phyloP scores from a whole-genome alignment of 2,329 filamentous ascomycete species.

The Xylaria sp. region DNA sequence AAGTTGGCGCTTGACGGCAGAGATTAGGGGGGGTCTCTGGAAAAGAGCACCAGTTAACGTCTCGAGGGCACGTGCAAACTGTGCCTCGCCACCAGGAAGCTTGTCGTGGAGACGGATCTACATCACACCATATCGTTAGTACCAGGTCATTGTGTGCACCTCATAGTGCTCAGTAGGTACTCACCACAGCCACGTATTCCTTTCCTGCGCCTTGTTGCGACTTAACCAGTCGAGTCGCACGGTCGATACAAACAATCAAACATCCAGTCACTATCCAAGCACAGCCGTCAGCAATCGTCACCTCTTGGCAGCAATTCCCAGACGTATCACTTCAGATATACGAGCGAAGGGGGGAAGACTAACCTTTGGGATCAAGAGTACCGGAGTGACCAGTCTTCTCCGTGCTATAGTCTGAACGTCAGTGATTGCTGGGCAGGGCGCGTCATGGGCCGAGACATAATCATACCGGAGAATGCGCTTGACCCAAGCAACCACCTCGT shows the following conservation, averaged over 20 bases:
- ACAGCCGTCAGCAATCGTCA: constrained; percentile 54
- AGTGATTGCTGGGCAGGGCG: constrained; percentile 13
- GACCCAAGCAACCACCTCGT: constrained; percentile 99
- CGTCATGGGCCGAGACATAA: neutral
- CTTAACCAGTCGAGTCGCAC: constrained; percentile 96
- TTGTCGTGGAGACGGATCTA: constrained; percentile 91
- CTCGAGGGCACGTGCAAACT: constrained; percentile 93
- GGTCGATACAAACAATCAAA: constrained; percentile 84
- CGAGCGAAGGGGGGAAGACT: neutral
- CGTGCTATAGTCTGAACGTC: constrained; percentile 62
- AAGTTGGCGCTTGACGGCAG: constrained; percentile 97
- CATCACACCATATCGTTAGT: constrained; percentile 10
- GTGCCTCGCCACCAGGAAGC: constrained; percentile 89
- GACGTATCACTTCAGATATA: neutral
- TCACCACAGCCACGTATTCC: constrained; percentile 89
- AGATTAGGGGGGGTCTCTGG: constrained; percentile 96
- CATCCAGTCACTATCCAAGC: constrained; percentile 80
- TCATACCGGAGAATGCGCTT: constrained; percentile 74
- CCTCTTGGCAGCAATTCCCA: neutral
- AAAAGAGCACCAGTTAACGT: constrained; percentile 96
- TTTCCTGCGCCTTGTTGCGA: constrained; percentile 99
- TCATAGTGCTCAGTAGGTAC: neutral
- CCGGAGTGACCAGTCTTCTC: constrained; percentile 99
- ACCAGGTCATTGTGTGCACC: neutral
- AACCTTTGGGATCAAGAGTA: constrained; percentile 75